Base-by-base conservation (phyloP, 805 yeast species). In the Candida michaelii region DNA sequence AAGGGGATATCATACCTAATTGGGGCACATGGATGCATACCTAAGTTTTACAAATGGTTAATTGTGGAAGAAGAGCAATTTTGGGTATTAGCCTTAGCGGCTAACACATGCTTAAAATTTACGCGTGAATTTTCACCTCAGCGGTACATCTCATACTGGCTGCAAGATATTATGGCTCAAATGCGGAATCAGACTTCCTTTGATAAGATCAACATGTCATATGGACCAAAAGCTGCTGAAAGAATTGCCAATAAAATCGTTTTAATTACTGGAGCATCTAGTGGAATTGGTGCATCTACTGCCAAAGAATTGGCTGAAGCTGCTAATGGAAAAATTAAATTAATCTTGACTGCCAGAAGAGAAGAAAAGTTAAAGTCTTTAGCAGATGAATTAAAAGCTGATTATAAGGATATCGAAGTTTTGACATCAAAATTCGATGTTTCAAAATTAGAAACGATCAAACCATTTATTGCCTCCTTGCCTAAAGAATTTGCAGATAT, bases 201-300 rank as follows among this genome's bases (percentile, higher is more conserved):
- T 15, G 29, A 14, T 17, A 8, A 42, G 17, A 5, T 27, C 11
- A 14, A 5, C 17, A 80, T 80, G 85, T 83, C 89, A 6, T 79
- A 73, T 66, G 91, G 90, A 49, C 82, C 18, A 15, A 34, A 23
- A 34, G 37, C 37, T 10, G 17, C 29, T 4, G 37, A 83, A 60
- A 78, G 97, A 60, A 72, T 91, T 25, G 80, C 85, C 16, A 85
- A 85, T 37, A 90, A 91, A 60, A 80, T 82, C 14, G 75, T 88
- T 24, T 76, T 91, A 31, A 84, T 91, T 55, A 88, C 98, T n/a
- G 98, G 98, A 48, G 98, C 98, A 6, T 87, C 96, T 18, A 82
- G 96, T 12, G 98, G 98, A 43, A 91, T 91, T 55, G 99, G 98
- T 10, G 80, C 80, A 51, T 93, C 96, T 41, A 89, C 97, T 9